phyloP scores from a whole-genome alignment of 2,329 filamentous ascomycete species.

The Purpureocillium lavendulum region DNA sequence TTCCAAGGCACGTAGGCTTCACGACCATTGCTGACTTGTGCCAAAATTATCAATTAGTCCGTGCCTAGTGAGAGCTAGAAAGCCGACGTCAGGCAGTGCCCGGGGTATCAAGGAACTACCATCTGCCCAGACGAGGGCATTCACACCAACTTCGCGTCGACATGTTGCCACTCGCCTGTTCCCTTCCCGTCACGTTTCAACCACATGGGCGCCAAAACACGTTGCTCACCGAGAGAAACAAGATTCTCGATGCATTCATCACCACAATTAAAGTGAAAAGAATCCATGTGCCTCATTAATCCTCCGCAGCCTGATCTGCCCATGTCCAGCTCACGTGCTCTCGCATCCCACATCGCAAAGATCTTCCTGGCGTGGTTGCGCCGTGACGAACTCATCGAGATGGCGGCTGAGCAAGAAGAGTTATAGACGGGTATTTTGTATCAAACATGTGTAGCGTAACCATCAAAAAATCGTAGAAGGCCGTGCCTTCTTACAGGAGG shows the following conservation, averaged over 20 bases:
- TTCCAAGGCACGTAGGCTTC: no score
- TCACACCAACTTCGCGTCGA: no score
- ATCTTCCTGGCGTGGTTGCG: constrained; percentile 14
- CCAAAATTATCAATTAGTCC: constrained; percentile 18
- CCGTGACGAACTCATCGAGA: constrained; percentile 14
- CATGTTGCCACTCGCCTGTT: no score
- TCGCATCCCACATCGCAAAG: constrained; percentile 16
- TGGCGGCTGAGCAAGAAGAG: constrained; percentile 14
- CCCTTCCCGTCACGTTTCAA: no score
- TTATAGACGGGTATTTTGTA: constrained; percentile 32
- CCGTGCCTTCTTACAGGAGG: constrained; percentile 31
- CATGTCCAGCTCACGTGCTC: constrained; percentile 19
- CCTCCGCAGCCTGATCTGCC: constrained; percentile 19
- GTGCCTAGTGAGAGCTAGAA: constrained; percentile 21
- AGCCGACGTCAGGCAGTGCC: constrained; percentile 12
- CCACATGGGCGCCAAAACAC: constrained; percentile 2
- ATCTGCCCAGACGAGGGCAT: no score
- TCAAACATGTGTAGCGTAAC: constrained; percentile 29
- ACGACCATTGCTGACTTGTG: no score
- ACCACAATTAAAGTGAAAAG: constrained; percentile 24
- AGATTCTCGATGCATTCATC: constrained; percentile 14
- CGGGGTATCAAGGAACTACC: no score
- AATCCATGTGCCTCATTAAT: constrained; percentile 25
- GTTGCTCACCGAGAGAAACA: constrained; percentile 1
- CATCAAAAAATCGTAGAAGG: constrained; percentile 13